phyloP scores from a whole-genome alignment of 805 yeast genomes.

The Barnettozyma siamensis region DNA sequence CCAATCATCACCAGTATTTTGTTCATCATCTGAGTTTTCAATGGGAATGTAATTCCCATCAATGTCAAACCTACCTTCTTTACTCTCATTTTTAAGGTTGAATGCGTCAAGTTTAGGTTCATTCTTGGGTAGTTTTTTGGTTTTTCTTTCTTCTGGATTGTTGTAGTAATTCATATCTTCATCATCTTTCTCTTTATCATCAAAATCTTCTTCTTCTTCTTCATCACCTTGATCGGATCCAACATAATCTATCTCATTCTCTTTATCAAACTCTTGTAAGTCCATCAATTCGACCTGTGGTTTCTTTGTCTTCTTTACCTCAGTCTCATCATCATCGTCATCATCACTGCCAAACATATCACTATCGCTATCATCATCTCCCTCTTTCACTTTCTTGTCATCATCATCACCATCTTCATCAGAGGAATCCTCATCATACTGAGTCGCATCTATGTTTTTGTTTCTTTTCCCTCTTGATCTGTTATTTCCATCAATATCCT shows the following conservation, averaged over 20 bases:
- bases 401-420: slow-evolving; percentile 26
- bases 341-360: slow-evolving; percentile 23
- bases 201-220: slow-evolving; percentile 8
- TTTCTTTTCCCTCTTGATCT: slow-evolving; percentile 9
- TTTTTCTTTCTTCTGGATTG: slow-evolving; percentile 14
- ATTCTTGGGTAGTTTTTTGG: slow-evolving; percentile 10
- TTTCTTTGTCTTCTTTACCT: slow-evolving; percentile 8
- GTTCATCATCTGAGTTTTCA: slow-evolving; percentile 27
- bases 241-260: neutral
- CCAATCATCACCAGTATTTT: slow-evolving; percentile 32
- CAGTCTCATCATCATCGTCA: slow-evolving; percentile 7
- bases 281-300: slow-evolving; percentile 28
- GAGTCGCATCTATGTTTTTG: slow-evolving; percentile 14
- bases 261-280: slow-evolving; percentile 21
- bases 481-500: slow-evolving; percentile 22
- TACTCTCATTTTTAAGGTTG: slow-evolving; percentile 48
- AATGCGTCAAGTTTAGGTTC: slow-evolving; percentile 56
- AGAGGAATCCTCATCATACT: slow-evolving; percentile 28
- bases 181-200: slow-evolving; percentile 14
- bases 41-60: slow-evolving; percentile 52
- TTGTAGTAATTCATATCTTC: slow-evolving; percentile 17
- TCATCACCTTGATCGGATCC: slow-evolving; percentile 10
- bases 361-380: slow-evolving; percentile 12
- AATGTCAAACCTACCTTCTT: slow-evolving; percentile 54
- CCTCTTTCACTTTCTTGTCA: slow-evolving; percentile 14